Conservation (phyloP, 108 stramenopile genomes). For the Fragilariopsis cylindrus region DNA sequence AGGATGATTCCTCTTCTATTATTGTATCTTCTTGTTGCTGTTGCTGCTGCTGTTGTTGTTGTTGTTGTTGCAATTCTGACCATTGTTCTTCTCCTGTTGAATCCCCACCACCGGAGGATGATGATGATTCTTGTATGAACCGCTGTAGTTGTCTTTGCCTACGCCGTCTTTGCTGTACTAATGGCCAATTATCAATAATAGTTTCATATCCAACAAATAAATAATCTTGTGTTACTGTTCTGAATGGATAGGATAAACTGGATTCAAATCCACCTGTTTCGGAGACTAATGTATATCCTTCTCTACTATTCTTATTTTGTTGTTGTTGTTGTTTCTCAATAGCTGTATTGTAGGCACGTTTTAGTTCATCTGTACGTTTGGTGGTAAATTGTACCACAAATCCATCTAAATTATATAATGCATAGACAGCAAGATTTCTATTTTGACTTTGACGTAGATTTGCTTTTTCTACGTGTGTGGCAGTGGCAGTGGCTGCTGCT, state of each 20-base stretch:
- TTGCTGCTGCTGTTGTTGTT: neutral
- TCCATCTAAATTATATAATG: slow-evolving; percentile 23
- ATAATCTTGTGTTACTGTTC: slow-evolving; percentile 25
- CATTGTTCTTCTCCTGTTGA: neutral
- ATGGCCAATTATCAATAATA: neutral
- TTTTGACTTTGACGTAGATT: neutral
- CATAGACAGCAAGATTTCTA: slow-evolving; percentile 11
- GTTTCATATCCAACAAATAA: slow-evolving; percentile 15
- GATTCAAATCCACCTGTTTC: slow-evolving; percentile 22
- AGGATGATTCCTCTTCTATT: too few relatives aligned
- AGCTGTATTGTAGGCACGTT: neutral
- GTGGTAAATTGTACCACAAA: slow-evolving; percentile 26
- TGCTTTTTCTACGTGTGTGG: neutral
- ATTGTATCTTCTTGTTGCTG: neutral
- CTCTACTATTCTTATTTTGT: neutral
- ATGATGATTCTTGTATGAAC: neutral
- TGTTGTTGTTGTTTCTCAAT: neutral
- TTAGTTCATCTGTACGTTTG: slow-evolving; percentile 16
- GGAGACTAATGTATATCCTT: neutral
- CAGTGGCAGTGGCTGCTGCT: neutral
- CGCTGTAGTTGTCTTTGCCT: neutral
- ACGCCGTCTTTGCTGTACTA: neutral
- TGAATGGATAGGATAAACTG: slow-evolving; percentile 20
- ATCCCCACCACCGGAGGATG: neutral
- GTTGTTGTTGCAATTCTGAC: neutral